Percentiles rank a stretch among this genome's conserved stretches.
Conservation (phyloP, 352 stramenopile genomes). For the Pythium folliculosum region DNA sequence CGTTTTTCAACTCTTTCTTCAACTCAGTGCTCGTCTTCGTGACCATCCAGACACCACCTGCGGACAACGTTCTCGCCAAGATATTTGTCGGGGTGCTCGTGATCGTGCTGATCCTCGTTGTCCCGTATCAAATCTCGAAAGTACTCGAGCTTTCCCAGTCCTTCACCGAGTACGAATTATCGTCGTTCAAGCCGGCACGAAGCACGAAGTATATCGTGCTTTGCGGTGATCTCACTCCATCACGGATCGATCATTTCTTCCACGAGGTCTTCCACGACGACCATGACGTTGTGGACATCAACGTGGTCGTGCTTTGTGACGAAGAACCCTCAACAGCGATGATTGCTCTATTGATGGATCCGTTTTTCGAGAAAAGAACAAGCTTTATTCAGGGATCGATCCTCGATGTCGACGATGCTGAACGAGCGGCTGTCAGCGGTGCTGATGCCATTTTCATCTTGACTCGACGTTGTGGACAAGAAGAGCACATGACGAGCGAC, state of each 20-base stretch:
- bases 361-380: slow-evolving; percentile 85
- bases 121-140: slow-evolving; percentile 84
- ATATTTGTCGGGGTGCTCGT: slow-evolving; percentile 82
- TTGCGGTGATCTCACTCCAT: slow-evolving; percentile 79
- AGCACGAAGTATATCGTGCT: slow-evolving; percentile 76
- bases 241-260: slow-evolving; percentile 86
- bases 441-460: slow-evolving; percentile 84
- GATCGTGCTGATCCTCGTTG: slow-evolving; percentile 82
- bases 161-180: slow-evolving; percentile 72
- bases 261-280: slow-evolving; percentile 88
- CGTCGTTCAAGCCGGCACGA: slow-evolving; percentile 67
- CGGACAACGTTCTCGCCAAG: slow-evolving; percentile 82
- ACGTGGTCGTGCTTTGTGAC: slow-evolving; percentile 76
- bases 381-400: slow-evolving; percentile 83
- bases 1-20: slow-evolving; percentile 89
- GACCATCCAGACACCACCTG: slow-evolving; percentile 81
- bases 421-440: slow-evolving; percentile 59
- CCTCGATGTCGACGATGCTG: slow-evolving; percentile 75
- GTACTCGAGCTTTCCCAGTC: slow-evolving; percentile 79
- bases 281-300: slow-evolving; percentile 79
- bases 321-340: slow-evolving; percentile 76
- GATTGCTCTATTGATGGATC: slow-evolving; percentile 75
- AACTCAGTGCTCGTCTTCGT: slow-evolving; percentile 89
- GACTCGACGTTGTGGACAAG: slow-evolving; percentile 57
- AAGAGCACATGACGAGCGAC: slow-evolving; percentile 71